Base-by-base conservation (phyloP, 768 basidiomycete species). In the Trametes elegans region DNA sequence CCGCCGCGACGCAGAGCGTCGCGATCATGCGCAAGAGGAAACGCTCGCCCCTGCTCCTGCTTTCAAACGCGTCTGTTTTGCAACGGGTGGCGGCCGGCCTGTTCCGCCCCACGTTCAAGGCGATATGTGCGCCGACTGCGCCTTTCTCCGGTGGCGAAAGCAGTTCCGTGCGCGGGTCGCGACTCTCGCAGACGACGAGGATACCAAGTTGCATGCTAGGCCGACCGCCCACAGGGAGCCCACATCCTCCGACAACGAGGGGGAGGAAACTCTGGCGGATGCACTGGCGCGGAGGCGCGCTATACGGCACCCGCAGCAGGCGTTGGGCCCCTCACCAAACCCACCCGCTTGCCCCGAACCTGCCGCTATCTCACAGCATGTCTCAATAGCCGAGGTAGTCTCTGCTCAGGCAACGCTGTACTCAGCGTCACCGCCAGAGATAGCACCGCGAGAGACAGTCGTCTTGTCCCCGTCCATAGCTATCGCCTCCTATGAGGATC, bases 91-190 rank as follows among this genome's bases (percentile, higher is more conserved):
- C 28, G 40, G 21, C 3, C 39, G 45, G 1, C 18, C 5, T 10
- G 48, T 58, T 13, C 40, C 57, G 7, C n/a, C 45, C 2, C n/a
- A 38, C 5, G 18, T 34, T 3, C 51, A 28, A 8, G 51, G 57
- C 7, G 27, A 34, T 7, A 24, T 58, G 21, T 58, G 50, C 19
- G 5, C 50, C 8, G 46, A 58, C 7, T 58, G 57, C 39, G 51
- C 50, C 9, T 58, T 58, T 46, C 28, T 46, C 7, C 50, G 34
- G 5, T 58, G 57, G 57, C 31, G 39, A 34, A 48, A 36, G 27
- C 57, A 53, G 50, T 53, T 58, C 57, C 50, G 57, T 16, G 44
- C 50, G n/a, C 49, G 46, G n/a, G 47, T 58, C 46, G 39, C 51
- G 5, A 40, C 32, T 1, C 21, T 58, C 51, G 14, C 27, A 29